Percentiles rank a stretch among this genome's conserved stretches.
These are phyloP conservation scores for Pyrenophora seminiperda DNA, from an alignment of 2,329 filamentous ascomycete genomes.

Conservation along the genomic window DNA sequence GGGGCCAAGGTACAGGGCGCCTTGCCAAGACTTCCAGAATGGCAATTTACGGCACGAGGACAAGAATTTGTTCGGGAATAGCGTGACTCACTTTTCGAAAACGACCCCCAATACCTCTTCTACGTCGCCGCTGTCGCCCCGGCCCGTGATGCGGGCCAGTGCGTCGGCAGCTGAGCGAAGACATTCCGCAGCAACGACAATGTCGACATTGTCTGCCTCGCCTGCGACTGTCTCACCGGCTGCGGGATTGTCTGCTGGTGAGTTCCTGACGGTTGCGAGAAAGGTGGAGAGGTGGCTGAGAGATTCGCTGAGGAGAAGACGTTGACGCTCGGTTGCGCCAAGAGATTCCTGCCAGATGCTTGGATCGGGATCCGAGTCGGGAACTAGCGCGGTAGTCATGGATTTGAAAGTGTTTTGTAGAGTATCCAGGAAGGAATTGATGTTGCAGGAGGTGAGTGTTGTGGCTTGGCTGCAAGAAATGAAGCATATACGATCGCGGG, in stretches of 20 bases:
- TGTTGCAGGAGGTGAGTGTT: conserved; percentile 62
- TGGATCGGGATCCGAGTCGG: conserved; percentile 58
- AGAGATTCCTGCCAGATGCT: conserved; percentile 80
- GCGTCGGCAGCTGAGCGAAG: conserved; percentile 62
- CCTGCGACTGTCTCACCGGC: not conserved
- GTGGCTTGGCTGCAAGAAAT: conserved; percentile 75
- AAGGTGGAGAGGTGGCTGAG: conserved; percentile 74
- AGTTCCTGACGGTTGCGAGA: conserved; percentile 59
- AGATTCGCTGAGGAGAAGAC: conserved; percentile 77
- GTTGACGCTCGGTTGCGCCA: conserved; percentile 88
- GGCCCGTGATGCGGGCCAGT: conserved; percentile 80
- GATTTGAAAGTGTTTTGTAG: conserved; percentile 70
- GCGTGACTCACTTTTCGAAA: conserved; percentile 82
- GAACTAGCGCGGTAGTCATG: conserved; percentile 65
- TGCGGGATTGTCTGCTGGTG: conserved; percentile 8
- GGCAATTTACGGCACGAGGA: not conserved
- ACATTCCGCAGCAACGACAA: conserved; percentile 89
- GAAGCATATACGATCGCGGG: conserved; percentile 57
- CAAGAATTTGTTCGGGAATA: not conserved
- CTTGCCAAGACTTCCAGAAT: conserved; percentile 7
- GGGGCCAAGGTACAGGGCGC: conserved; percentile 10
- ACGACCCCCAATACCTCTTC: conserved; percentile 96
- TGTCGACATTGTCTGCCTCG: conserved; percentile 65
- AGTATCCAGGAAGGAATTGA: conserved; percentile 70
- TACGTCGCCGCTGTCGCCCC: conserved; percentile 83